Conservation (phyloP, 192 early-diverging fungal genomes). For the Radiomyces spectabilis region DNA sequence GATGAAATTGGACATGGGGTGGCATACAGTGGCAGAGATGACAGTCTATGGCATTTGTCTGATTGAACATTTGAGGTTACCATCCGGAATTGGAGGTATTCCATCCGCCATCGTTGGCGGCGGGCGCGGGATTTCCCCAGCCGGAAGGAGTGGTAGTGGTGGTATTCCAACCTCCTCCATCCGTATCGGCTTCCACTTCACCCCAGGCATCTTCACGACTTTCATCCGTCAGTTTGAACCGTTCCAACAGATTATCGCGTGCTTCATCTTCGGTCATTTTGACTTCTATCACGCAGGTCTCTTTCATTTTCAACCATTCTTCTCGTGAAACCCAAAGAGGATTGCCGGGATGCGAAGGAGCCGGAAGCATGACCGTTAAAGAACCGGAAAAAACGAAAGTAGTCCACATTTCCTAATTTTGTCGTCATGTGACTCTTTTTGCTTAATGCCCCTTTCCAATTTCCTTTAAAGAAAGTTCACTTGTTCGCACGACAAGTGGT, state of each 20-base stretch:
- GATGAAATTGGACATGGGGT: neutral
- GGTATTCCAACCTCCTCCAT: neutral
- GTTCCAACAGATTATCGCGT: neutral
- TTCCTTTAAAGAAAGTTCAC: neutral
- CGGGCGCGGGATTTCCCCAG: neutral
- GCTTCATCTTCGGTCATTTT: neutral
- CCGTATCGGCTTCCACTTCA: neutral
- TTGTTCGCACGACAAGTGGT: neutral
- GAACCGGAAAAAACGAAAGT: neutral
- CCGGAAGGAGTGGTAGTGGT: neutral
- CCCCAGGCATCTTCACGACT: neutral
- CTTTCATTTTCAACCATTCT: slow-evolving; percentile 4
- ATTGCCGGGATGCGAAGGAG: slow-evolving; percentile 9
- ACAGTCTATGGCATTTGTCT: neutral
- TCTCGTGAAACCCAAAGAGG: neutral
- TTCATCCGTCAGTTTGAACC: neutral
- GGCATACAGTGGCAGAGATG: neutral
- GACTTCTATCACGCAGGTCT: neutral
- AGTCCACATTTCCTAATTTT: too few relatives aligned
- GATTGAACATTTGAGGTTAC: neutral
- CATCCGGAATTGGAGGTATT: neutral
- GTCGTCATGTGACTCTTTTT: too few relatives aligned
- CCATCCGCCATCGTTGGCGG: neutral
- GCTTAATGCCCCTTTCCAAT: too few relatives aligned
- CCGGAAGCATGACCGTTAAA: neutral